Base-by-base conservation (phyloP, 2,329 filamentous ascomycete genomes). In the Aspergillus persii region DNA sequence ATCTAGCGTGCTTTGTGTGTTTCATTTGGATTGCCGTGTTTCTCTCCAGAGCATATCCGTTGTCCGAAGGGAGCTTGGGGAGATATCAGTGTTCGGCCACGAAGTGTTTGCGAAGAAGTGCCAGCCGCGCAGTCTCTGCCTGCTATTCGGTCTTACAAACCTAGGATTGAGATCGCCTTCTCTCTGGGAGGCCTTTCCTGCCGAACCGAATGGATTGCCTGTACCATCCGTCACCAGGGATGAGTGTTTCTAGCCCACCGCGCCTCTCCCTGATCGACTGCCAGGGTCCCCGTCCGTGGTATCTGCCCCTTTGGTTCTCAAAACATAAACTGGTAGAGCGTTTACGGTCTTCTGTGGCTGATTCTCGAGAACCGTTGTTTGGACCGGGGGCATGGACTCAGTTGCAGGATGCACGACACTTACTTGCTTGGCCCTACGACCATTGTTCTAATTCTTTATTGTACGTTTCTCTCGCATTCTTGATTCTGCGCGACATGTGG, bases 1-100 rank as follows among this genome's bases (percentile, higher is more conserved):
- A 73, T 75, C 67, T 72, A 74, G 68, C 71, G 69, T 73, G 72
- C 66, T 69, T 70, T 66, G 68, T 71, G 68, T 68, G 62, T 67
- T 66, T 67, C 60, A 63, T 61, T 69, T 69, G 68, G 68, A 64
- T 66, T 71, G 63, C 59, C 62, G 60, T 63, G 54, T 68, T 61
- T 62, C 61, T 33, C 55, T 53, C 11, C 54, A 56, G n/a, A 18
- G 33, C 33, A 36, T 50, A n/a, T 53, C 47, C 30, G 30, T n/a
- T 50, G n/a, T 49, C 48, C 15, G 12, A 15, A 41, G 36, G 36
- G 36, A 41, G 41, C 26, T 4, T 50, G 12, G 49, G 27, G 23
- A 11, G 49, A 27, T 12, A 12, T 7, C 49, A 30, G n/a, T 50
- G 44, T 27, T 47, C 44, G 44, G 18, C 44, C 26, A 47, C 7